phyloP scores from a whole-genome alignment of 2,329 filamentous ascomycete genomes.

The Cytospora leucostoma region DNA sequence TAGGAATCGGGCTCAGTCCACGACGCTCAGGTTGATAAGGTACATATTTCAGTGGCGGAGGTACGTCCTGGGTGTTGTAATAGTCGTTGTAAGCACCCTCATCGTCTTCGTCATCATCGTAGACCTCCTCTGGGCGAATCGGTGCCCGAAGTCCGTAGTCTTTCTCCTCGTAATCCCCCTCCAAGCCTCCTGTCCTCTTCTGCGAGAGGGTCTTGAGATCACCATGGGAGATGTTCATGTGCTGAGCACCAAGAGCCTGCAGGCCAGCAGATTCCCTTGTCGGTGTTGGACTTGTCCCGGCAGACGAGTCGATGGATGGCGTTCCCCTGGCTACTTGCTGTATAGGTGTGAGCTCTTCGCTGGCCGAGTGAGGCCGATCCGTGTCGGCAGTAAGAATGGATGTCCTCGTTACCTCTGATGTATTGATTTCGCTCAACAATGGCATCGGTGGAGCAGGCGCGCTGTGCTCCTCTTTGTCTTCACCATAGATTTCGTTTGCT shows the following conservation, averaged over 20 bases:
- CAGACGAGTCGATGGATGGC: slow-evolving; percentile 56
- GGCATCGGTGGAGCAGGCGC: slow-evolving; percentile 77
- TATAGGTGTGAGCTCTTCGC: slow-evolving; percentile 61
- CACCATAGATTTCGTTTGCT: slow-evolving; percentile 47
- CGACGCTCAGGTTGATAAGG: slow-evolving; percentile 69
- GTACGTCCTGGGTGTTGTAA: slow-evolving; percentile 63
- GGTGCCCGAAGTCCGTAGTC: slow-evolving; percentile 47
- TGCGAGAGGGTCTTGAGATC: slow-evolving; percentile 58
- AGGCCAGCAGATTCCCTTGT: slow-evolving; percentile 55
- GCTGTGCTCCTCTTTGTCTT: slow-evolving; percentile 58
- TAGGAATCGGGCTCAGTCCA: slow-evolving; percentile 85
- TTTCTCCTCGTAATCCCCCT: slow-evolving; percentile 47
- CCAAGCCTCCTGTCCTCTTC: slow-evolving; percentile 44
- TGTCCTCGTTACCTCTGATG: slow-evolving; percentile 83
- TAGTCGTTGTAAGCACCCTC: slow-evolving; percentile 49
- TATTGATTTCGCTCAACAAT: slow-evolving; percentile 79
- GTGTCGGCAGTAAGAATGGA: slow-evolving; percentile 84
- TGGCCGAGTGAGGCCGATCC: slow-evolving; percentile 67
- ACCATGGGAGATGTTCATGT: slow-evolving; percentile 63
- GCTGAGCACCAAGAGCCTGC: slow-evolving; percentile 66
- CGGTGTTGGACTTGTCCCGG: slow-evolving; percentile 52
- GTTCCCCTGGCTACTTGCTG: slow-evolving; percentile 65
- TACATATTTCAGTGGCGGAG: slow-evolving; percentile 65
- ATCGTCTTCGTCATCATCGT: slow-evolving; percentile 45
- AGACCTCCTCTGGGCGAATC: slow-evolving; percentile 37